Base-by-base conservation (phyloP, 352 stramenopile species). In the Phytopythium vexans region DNA sequence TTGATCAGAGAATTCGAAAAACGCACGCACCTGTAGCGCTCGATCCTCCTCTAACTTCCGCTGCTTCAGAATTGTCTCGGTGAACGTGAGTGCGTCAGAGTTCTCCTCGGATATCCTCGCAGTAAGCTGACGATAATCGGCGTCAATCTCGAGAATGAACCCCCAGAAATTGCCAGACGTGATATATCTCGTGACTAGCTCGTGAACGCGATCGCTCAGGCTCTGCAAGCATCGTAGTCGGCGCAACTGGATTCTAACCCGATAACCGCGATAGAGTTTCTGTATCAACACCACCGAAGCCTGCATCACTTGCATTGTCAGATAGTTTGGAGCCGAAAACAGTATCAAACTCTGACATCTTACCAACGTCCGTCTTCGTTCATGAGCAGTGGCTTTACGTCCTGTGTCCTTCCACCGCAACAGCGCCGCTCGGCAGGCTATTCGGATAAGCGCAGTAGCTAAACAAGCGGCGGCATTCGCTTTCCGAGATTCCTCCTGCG, bases 71-170 rank as follows among this genome's bases (percentile, higher is more conserved):
- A 89, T 52, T 9, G 63, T 72, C 12, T 71, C 62, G 14, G 83
- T 59, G 45, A 88, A 89, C 1, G 77, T 87, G 27, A 57, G 54
- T 12, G 72, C 77, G 40, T 86, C 53, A 4, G 66, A 34, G 40
- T 75, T 59, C 37, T 89, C 79, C 8, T 74, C 42, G 12, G 42
- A 41, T 15, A 82, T 68, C 31, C 74, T 63, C n/a, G 77, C 37
- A 33, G 65, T 60, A 34, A 84, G 78, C 9, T 72, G 70, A 34
- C 71, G 64, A 52, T 88, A 87, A 37, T 82, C 72, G 14, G 70
- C 70, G 49, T 89, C 79, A 27, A 88, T 55, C 31, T 85, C 62
- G 32, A 89, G 49, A 12, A 89, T 37, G 46, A 89, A 75, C 1
- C 66, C 57, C 77, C 76, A 89, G 3, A 89, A 67, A 58, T 89